A percentile compares a stretch with the other conserved stretches of the same genome.
These are phyloP conservation scores for Cryphonectria carpinicola DNA, from an alignment of 2,329 filamentous ascomycete genomes.

Conservation along the genomic window DNA sequence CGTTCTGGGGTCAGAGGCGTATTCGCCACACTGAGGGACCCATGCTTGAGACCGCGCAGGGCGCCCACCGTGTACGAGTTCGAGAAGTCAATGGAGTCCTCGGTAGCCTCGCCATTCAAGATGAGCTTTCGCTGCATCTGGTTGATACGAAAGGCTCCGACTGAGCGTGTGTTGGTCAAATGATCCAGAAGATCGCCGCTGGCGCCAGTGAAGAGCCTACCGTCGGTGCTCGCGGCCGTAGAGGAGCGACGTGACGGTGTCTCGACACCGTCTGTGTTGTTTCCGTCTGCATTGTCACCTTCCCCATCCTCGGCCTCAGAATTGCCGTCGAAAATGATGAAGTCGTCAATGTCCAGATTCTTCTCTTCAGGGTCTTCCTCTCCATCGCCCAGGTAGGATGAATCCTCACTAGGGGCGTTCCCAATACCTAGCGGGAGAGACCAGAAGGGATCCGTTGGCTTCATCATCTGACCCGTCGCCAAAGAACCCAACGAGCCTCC, in stretches of 20 bases:
- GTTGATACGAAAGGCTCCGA: slow-evolving; percentile 77
- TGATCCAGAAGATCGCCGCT: slow-evolving; percentile 63
- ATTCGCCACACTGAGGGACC: slow-evolving; percentile 67
- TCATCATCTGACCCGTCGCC: slow-evolving; percentile 53
- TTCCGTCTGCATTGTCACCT: slow-evolving; percentile 52
- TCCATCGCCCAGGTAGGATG: slow-evolving; percentile 37
- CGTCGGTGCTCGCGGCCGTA: slow-evolving; percentile 49
- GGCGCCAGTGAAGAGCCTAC: slow-evolving; percentile 43
- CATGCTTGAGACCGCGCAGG: slow-evolving; percentile 66
- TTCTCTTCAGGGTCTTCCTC: slow-evolving; percentile 67
- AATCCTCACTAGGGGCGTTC: slow-evolving; percentile 56
- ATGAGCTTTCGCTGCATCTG: slow-evolving; percentile 66
- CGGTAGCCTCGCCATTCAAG: slow-evolving; percentile 62
- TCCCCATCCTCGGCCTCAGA: slow-evolving; percentile 62
- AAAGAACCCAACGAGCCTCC: slow-evolving; percentile 77
- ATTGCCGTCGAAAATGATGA: slow-evolving; percentile 68
- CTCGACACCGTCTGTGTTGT: slow-evolving; percentile 51
- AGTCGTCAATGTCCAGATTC: slow-evolving; percentile 69
- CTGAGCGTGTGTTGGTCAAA: slow-evolving; percentile 67
- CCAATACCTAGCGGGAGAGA: slow-evolving; percentile 43
- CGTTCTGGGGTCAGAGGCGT: slow-evolving; percentile 71
- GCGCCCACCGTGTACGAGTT: slow-evolving; percentile 63
- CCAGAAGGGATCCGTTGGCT: slow-evolving; percentile 52
- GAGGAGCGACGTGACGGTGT: slow-evolving; percentile 52
- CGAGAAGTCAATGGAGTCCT: slow-evolving; percentile 66